Evolutionary conservation across 2,329 filamentous ascomycete species (phyloP), one percentile per base, ranked within the genome.

Genomic region (Scedosporium boydii): DNA sequence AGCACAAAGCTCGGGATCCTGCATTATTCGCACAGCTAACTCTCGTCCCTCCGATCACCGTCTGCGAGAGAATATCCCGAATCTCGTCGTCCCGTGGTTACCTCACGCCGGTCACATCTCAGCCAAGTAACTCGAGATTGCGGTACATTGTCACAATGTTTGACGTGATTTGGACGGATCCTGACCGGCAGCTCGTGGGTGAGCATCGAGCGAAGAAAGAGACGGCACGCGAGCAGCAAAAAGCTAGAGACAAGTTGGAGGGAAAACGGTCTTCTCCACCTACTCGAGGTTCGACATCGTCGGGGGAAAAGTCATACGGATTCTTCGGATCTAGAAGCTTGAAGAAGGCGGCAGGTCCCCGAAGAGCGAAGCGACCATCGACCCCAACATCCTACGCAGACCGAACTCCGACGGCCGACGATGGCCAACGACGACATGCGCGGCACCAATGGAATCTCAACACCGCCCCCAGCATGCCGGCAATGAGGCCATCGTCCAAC

Each of bases 161-260:
- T 69, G 82, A 85, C 68, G 79, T 85, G 38, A 73, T 82, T 57
- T 86, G 83, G 83, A 81, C 81, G 3, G 82, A 85, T 63, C 80
- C 79, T 23, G 74, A 80, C 59, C 73, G 76, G 63, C 80, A 85
- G 71, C 75, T 78, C 7, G 77, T 84, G 16, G 80, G 82, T 2
- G 79, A 85, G 68, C 76, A 78, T 62, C 78, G 78, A 16, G 75
- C 78, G 1, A 78, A 77, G 58, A 84, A 83, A 67, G 78, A 78
- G 64, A 68, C 70, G 57, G 76, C 76, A 64, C 73, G 70, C 23
- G 68, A 69, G 26, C 48, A 60, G 44, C 74, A 71, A 62, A 61
- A 62, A 26, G 59, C 55, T n/a, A 38, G 68, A 66, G 70, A 71
- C 27, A 69, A 72, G 62, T 69, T 71, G 16, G 70, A 64, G 65